Conservation (phyloP, 139 green algal species). For the Nannochloris sp. region DNA sequence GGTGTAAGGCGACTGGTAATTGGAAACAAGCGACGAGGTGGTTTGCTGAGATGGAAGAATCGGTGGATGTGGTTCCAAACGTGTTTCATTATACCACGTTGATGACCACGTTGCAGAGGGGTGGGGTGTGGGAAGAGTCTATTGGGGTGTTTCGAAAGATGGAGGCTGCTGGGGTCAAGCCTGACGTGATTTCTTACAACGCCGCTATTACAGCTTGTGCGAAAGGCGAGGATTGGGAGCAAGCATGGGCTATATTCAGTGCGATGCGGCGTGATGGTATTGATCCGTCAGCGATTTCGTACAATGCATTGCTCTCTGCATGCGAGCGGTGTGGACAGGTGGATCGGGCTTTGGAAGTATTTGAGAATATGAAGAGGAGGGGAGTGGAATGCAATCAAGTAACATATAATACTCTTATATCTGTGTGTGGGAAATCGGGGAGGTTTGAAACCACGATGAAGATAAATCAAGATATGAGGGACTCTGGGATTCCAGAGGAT, state of each 20-base stretch:
- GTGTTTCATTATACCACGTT: slow-evolving; percentile 41
- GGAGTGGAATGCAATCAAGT: slow-evolving; percentile 58
- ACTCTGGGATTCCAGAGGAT: slow-evolving; percentile 36
- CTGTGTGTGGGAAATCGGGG: slow-evolving; percentile 53
- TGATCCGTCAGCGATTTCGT: slow-evolving; percentile 41
- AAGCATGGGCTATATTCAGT: slow-evolving; percentile 24
- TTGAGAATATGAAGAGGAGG: slow-evolving; percentile 41
- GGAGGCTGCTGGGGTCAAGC: slow-evolving; percentile 41
- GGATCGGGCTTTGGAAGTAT: slow-evolving; percentile 76
- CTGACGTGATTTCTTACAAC: slow-evolving; percentile 73
- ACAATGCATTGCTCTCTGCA: slow-evolving; percentile 59
- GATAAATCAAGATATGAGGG: slow-evolving; percentile 61
- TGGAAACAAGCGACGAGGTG: slow-evolving; percentile 53
- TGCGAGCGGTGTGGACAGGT: slow-evolving; percentile 63
- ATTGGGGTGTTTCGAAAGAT: slow-evolving; percentile 44
- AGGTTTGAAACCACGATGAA: slow-evolving; percentile 36
- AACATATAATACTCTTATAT: slow-evolving; percentile 75
- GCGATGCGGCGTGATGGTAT: slow-evolving; percentile 25
- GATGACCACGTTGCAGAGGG: slow-evolving; percentile 24
- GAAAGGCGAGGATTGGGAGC: slow-evolving; percentile 35
- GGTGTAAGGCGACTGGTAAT: slow-evolving; percentile 58
- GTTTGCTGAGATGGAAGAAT: slow-evolving; percentile 27
- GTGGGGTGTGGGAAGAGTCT: slow-evolving; percentile 27
- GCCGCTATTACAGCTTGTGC: slow-evolving; percentile 75
- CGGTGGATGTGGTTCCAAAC: slow-evolving; percentile 30